Evolutionary conservation across 306 rosid genomes (phyloP).

Genomic region (apple (Malus domestica)): ASM211411v1 NC_041800.1:22562233-22562732

Average conservation of each 20-base stretch:
- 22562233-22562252: too few relatives aligned
- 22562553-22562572: constrained; percentile 17
- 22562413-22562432: not conserved
- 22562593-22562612: constrained; percentile 29
- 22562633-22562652: constrained; percentile 38
- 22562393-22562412: not conserved
- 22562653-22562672: constrained; percentile 43
- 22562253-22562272: too few relatives aligned
- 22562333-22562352: not conserved
- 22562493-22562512: not conserved
- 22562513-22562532: constrained; percentile 16
- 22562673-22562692: constrained; percentile 36
- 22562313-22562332: not conserved
- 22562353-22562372: not conserved
- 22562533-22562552: constrained; percentile 27
- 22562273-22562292: too few relatives aligned
- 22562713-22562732: constrained; percentile 17
- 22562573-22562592: constrained; percentile 18
- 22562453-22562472: not conserved
- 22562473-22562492: not conserved
- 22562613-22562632: constrained; percentile 6
- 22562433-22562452: not conserved
- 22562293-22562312: too few relatives aligned
- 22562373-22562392: not conserved
- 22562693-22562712: constrained; percentile 14